phyloP scores from a whole-genome alignment of 2,329 filamentous ascomycete genomes.

The Penicillium sp. region DNA sequence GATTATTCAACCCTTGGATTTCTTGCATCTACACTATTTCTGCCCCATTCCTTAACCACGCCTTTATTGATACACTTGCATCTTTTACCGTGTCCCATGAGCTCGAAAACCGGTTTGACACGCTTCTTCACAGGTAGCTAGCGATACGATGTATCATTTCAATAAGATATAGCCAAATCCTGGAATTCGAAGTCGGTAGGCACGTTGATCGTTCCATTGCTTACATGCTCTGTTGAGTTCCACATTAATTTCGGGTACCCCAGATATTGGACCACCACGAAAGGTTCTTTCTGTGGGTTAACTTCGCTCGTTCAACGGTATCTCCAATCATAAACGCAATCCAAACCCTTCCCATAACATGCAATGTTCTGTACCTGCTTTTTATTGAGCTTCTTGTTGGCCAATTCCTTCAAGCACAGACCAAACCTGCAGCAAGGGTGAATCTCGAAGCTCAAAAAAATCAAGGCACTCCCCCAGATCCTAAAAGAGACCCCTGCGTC shows the following conservation, averaged over 20 bases:
- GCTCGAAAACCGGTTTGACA: conserved; percentile 5
- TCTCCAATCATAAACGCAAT: too few species aligned
- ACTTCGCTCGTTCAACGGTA: not conserved
- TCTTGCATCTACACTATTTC: conserved; percentile 4
- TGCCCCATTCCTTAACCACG: not conserved
- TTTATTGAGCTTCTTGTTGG: not conserved
- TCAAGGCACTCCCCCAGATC: conserved; percentile 8
- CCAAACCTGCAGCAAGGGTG: conserved; percentile 29
- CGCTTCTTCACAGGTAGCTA: conserved; percentile 7
- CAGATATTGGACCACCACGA: not conserved
- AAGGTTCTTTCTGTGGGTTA: not conserved
- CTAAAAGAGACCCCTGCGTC: conserved; percentile 24
- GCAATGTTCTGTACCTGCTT: too few species aligned
- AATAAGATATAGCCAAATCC: not conserved
- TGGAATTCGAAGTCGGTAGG: not conserved
- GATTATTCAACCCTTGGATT: not conserved
- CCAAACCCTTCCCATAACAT: too few species aligned
- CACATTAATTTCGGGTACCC: not conserved
- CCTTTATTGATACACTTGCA: conserved; percentile 11
- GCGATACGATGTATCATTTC: not conserved
- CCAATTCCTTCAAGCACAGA: conserved; percentile 25
- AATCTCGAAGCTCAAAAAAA: conserved; percentile 14
- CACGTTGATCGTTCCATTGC: not conserved
- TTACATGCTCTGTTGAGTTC: not conserved
- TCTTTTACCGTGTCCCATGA: conserved; percentile 1